Base-by-base conservation (phyloP, 106 monocot genomes). In the Dendrobium chrysotoxum region DNA sequence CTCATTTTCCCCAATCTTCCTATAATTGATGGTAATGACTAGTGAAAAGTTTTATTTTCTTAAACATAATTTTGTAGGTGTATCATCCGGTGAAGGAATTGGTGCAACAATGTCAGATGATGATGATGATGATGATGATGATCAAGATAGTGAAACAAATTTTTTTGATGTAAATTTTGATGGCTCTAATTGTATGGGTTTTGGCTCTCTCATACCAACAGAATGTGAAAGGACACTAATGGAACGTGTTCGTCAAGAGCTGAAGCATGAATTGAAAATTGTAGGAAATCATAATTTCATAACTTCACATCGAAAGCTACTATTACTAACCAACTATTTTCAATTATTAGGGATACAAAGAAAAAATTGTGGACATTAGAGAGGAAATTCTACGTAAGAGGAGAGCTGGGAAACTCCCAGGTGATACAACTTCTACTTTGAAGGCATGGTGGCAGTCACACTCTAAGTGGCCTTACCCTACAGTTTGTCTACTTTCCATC, bases 381-480 rank as follows among this genome's bases (percentile, higher is more conserved):
- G 89, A 92, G 71, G 89, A 92, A 84, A 92, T 92, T 18, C 64
- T 87, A 7, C 87, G 92, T 6, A 92, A 92, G 77, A 53, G 89
- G 53, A 81, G 92, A 76, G 92, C 89, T 45, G 89, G 92, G 13
- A 92, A 92, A 53, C 85, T 92, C 45, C 89, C 92, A 2, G 89
- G 89, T 39, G 92, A 89, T 65, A 89, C 89, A 16, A 86, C 92
- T 30, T 89, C 89, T 44, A 65, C 85, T 15, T 53, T 92, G 26
- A 92, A 92, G 85, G 85, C 87, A 40, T 92, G 89, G 92, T 92
- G 92, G 92, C 87, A 92, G 79, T 79, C 89, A 0, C 89, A 92
- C 80, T 87, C 92, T 55, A 92, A 92, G 75, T 92, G 92, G 92
- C 92, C 92, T 35, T 92, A 92, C 55, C 92, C 89, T 21, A 92